Evolutionary conservation across 768 basidiomycete genomes (phyloP), one percentile per base, ranked within the genome.

Genomic region (Suillus bovinus): DNA sequence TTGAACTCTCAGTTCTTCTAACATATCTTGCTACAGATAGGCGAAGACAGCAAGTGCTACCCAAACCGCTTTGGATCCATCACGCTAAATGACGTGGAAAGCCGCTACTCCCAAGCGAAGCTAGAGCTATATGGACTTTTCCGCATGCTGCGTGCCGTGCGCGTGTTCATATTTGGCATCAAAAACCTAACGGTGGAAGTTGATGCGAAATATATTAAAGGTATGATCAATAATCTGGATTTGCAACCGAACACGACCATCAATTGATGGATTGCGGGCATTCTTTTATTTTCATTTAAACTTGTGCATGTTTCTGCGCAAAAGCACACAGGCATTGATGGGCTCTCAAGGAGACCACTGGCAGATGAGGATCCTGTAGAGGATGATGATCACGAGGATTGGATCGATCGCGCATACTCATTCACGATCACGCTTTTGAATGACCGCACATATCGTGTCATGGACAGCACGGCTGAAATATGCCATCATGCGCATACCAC

Each of bases 61-160:
- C 78, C 71, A 34, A 68, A 71, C 0, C 64, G 70, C 0, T 83
- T 81, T 50, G 71, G 78, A 0, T 82, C 77, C 0, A 77, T 82
- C 1, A 66, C 74, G 0, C 68, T 81, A 29, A 79, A 78, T 42
- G 71, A 66, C 17, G 42, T 58, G 1, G 55, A 62, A 13, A 66
- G 17, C 2, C 38, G 41, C n/a, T 66, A 64, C 17, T 67, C 66
- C 0, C 71, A 73, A 20, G 47, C 67, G 0, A 76, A 77, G 59
- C 53, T 74, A 3, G 70, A 75, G n/a, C 62, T 77, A 0, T 67
- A 59, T 20, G 44, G 63, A 0, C 34, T 76, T 1, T 72, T 68
- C 33, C 65, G 64, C 3, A 65, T 71, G 0, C 64, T 77, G 0
- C 64, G 64, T 0, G 66, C 67, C 0, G 42, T 64, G 1, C 41